phyloP scores from a whole-genome alignment of 208 protist genomes.

The Leptomonas pyrrhocoris region DNA sequence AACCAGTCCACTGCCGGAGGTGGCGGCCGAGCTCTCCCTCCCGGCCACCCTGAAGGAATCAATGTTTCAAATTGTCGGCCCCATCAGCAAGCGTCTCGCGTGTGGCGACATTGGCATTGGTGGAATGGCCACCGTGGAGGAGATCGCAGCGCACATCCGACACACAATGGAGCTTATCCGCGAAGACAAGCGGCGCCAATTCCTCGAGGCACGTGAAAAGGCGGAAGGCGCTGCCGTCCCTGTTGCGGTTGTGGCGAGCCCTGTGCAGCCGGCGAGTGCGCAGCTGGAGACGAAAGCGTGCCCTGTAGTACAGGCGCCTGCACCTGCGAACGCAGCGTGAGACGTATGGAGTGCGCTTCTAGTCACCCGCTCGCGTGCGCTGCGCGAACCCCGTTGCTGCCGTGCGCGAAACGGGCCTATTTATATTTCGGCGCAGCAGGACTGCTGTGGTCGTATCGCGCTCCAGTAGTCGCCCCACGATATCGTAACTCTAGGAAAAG shows the following conservation, averaged over 20 bases:
- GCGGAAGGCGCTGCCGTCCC: background rate
- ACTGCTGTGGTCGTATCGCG: too few relatives aligned
- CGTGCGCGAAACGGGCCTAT: background rate
- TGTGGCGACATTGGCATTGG: constrained; percentile 95
- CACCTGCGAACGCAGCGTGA: background rate
- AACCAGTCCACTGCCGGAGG: background rate
- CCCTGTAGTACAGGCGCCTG: background rate
- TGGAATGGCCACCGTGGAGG: constrained; percentile 89
- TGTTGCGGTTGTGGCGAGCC: background rate
- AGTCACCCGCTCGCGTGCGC: too few relatives aligned
- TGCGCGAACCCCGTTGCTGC: too few relatives aligned
- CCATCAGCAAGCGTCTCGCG: constrained; percentile 91
- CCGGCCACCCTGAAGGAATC: constrained; percentile 45
- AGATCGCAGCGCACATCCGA: constrained; percentile 70
- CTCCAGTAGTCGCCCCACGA: too few relatives aligned
- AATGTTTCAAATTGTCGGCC: constrained; percentile 89
- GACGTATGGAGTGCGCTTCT: background rate
- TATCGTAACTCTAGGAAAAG: too few relatives aligned
- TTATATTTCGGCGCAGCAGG: too few relatives aligned
- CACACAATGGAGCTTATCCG: constrained; percentile 76
- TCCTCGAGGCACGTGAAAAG: constrained; percentile 12
- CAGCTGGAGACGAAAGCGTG: background rate
- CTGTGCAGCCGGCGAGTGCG: background rate
- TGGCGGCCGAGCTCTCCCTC: background rate
- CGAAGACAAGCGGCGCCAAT: constrained; percentile 30